A percentile compares a stretch with the other conserved stretches of the same genome.
phyloP scores from a whole-genome alignment of 2,329 filamentous ascomycete species.

The Cladophialophora exuberans region DNA sequence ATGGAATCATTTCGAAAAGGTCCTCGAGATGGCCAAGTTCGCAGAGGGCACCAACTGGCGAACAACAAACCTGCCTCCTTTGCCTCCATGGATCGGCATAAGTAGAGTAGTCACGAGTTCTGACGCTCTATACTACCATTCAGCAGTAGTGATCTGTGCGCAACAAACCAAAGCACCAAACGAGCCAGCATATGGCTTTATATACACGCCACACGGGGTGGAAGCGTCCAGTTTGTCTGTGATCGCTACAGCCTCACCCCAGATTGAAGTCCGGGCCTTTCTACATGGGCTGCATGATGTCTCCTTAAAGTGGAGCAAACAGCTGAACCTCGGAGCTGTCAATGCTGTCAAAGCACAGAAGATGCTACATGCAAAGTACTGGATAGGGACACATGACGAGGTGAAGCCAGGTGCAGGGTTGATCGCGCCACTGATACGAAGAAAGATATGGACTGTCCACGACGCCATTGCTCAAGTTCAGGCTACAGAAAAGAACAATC shows the following conservation, averaged over 20 bases:
- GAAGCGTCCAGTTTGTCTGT: conserved; percentile 49
- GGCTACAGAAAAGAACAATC: conserved; percentile 41
- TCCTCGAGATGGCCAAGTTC: conserved; percentile 56
- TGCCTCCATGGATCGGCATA: conserved; percentile 62
- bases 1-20: conserved; percentile 63
- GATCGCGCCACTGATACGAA: conserved; percentile 45
- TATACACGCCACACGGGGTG: conserved; percentile 69
- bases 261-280: conserved; percentile 59
- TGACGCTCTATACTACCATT: conserved; percentile 64
- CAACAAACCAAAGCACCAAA: conserved; percentile 28
- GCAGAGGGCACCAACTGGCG: conserved; percentile 48
- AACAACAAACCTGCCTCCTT: conserved; percentile 45
- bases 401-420: conserved; percentile 25
- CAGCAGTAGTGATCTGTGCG: conserved; percentile 64
- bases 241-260: conserved; percentile 49
- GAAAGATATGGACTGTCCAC: conserved; percentile 49
- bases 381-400: conserved; percentile 64
- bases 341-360: conserved; percentile 63
- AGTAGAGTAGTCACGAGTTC: conserved; percentile 58
- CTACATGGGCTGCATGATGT: conserved; percentile 69
- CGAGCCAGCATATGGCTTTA: conserved; percentile 53
- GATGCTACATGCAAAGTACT: conserved; percentile 60
- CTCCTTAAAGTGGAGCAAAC: conserved; percentile 52
- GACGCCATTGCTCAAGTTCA: conserved; percentile 42
- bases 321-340: conserved; percentile 66